Conservation (phyloP, 257 asterid genomes). For the Nicotiana benthamiana region DNA sequence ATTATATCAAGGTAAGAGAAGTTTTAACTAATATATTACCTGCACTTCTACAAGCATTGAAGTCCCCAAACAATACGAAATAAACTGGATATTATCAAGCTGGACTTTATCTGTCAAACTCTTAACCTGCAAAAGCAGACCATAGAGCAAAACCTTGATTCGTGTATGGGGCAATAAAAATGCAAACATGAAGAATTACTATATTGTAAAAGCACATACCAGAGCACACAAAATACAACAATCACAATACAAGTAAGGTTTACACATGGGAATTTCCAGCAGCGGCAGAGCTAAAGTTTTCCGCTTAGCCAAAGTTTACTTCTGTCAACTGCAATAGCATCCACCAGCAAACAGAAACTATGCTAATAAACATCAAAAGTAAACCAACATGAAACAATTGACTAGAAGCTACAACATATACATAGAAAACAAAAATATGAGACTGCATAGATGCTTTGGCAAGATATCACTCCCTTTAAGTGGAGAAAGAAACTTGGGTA, state of each 20-base stretch:
- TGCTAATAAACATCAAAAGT: neutral
- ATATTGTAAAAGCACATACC: neutral
- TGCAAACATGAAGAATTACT: neutral
- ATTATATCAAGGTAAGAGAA: neutral
- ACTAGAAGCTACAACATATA: neutral
- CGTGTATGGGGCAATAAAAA: conserved; percentile 1
- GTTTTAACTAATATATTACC: conserved; percentile 30
- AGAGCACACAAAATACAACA: neutral
- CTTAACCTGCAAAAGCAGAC: conserved; percentile 50
- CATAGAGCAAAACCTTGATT: conserved; percentile 23
- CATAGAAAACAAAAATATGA: neutral
- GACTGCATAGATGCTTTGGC: neutral
- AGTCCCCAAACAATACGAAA: conserved; percentile 53
- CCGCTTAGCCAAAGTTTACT: neutral
- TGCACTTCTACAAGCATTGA: conserved; percentile 63
- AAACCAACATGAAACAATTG: conserved; percentile 7
- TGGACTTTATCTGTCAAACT: conserved; percentile 32
- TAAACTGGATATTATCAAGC: conserved; percentile 35
- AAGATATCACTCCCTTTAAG: neutral
- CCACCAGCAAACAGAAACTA: conserved; percentile 1
- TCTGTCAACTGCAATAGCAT: conserved; percentile 8
- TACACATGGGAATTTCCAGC: neutral
- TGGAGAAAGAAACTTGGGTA: neutral
- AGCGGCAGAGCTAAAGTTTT: neutral
- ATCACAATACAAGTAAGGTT: neutral